Base-by-base conservation (phyloP, 331 rosid genomes). In the Acacia pycnantha region DNA sequence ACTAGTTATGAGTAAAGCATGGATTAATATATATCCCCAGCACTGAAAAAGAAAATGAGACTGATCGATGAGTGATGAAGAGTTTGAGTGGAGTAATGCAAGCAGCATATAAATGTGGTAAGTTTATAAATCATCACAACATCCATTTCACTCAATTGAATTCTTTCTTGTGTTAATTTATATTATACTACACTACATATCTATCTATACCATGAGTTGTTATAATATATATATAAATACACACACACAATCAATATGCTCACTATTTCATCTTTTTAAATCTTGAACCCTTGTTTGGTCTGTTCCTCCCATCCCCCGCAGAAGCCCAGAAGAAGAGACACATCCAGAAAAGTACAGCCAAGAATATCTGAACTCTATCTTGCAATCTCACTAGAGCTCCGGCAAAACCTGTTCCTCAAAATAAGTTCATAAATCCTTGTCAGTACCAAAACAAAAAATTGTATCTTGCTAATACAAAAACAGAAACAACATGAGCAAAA, bases 341-440 rank as follows among this genome's bases (percentile, higher is more conserved):
- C 96, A 93, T 90, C 98, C 98, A 93, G 85, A 95, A 91, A 80
- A 95, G 90, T 82, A 95, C 96, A 78, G 96, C 97, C 76, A 90
- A 88, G 87, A 92, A 92, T 77, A 95, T 93, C 83, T 31, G 33
- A 31, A 31, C 33, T 31, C 33, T 31, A 31, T 31, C 33, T 31
- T 31, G 33, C 4, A 31, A 31, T 31, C 4, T 31, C 26, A 92
- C 87, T 19, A 89, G 62, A 19, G 89, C 67, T 73, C 79, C 83
- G 31, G 74, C 87, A 50, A 81, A 78, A 86, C 92, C 93, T 89
- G 91, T 58, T 71, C 67, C 84, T 70, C 66, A 33, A 33, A 73
- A 68, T 22, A 24, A 62, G 58, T 64, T 10, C 40, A 15, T 27
- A 79, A n/a, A 29, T 18, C 5, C 65, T 15, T 51, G 70, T 73